phyloP scores from a whole-genome alignment of 2,329 filamentous ascomycete genomes.

The Fusarium chaquense region DNA sequence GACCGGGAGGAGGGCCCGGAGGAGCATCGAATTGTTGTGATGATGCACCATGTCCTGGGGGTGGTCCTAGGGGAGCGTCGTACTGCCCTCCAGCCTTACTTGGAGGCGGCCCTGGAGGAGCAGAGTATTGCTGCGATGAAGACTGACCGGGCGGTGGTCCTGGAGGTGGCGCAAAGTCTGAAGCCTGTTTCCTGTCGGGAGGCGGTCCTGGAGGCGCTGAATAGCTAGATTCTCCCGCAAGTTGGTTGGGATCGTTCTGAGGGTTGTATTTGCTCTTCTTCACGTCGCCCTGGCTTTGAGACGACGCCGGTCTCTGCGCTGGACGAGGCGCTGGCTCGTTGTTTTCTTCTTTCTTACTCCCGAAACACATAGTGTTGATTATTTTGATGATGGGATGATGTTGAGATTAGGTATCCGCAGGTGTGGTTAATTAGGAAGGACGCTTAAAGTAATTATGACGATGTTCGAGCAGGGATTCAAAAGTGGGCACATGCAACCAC shows the following conservation, averaged over 20 bases:
- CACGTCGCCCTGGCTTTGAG: constrained; percentile 47
- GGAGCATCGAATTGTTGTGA: constrained; percentile 35
- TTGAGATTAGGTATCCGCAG: constrained; percentile 1
- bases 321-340: constrained; percentile 58
- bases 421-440: neutral
- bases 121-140: constrained; percentile 16
- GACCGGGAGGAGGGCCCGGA: constrained; percentile 50
- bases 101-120: constrained; percentile 29
- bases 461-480: constrained; percentile 26
- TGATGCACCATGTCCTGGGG: constrained; percentile 10
- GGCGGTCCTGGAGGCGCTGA: constrained; percentile 40
- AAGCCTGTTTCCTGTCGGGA: constrained; percentile 25
- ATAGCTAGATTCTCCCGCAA: constrained; percentile 37
- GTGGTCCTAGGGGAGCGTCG: constrained; percentile 46
- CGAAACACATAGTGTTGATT: constrained; percentile 61
- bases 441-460: constrained; percentile 15
- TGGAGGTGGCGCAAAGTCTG: constrained; percentile 49
- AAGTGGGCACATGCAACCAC: constrained; percentile 33
- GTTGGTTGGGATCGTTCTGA: constrained; percentile 41
- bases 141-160: constrained; percentile 51
- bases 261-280: constrained; percentile 47
- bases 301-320: constrained; percentile 46
- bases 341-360: constrained; percentile 56
- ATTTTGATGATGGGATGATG: neutral
- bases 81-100: constrained; percentile 11